Base-by-base conservation (phyloP, 306 rosid genomes). In the Vicia sativa region DNA sequence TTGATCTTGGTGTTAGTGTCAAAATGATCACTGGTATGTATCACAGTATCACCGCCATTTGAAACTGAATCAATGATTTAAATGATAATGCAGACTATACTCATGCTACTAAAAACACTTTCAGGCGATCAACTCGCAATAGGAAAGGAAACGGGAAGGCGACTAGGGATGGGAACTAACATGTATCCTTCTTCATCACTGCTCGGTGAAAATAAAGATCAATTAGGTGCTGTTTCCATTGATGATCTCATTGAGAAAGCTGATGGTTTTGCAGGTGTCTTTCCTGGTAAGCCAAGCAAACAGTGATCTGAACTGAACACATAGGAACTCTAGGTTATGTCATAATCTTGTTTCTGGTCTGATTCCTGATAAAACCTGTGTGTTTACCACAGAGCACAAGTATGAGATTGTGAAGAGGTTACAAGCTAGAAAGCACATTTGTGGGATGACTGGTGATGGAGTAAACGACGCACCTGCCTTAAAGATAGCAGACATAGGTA, bases 381-480 rank as follows among this genome's bases (percentile, higher is more conserved):
- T 39, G 21, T 35, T 29, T 44, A 25, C 34, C 31, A 52, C 78
- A 89, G 96, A 89, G 70, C 91, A 89, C 76, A 89, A 86, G 66
- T 89, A 89, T 65, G 96, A 86, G 82, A 89, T 86, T 72, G 90
- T 89, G 73, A 86, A 66, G 81, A 84, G 88, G 63, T 52, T 89
- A 62, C 96, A 89, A 80, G 88, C 78, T 19, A 75, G 78, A 77
- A 86, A 89, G 15, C 96, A 89, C 78, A 80, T 89, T 57, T 84
- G 89, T 63, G 90, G 96, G 61, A 89, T 89, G 96, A 86, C 96
- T 59, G 92, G 96, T 68, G 96, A 89, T 78, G 96, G 90, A 8
- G 92, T 84, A 52, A 89, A 89, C 23, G 90, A 89, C 80, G 96
- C 91, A 29, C 96, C 90, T 2, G 89, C 96, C 64, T 66, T 89